These are phyloP conservation scores for Phalaenopsis aphrodite DNA, from an alignment of 106 monocot genomes.

Conservation along the genomic window DNA sequence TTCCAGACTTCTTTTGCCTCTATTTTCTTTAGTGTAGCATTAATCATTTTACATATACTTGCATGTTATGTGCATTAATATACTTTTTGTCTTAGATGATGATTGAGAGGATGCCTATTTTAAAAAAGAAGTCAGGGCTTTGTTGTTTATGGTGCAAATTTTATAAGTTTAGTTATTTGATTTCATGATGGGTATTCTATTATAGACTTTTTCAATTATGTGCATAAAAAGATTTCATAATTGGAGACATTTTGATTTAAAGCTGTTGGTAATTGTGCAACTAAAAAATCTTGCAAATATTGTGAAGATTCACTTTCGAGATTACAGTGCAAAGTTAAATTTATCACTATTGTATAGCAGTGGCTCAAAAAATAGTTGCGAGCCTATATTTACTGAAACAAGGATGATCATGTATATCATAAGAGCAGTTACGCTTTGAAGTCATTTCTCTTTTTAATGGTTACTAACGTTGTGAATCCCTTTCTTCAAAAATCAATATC, in stretches of 20 bases:
- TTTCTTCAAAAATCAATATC: background rate
- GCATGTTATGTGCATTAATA: background rate
- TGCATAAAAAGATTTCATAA: background rate
- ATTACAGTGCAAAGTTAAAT: background rate
- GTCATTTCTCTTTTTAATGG: background rate
- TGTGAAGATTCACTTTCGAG: background rate
- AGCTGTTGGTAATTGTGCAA: background rate
- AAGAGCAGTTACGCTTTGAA: background rate
- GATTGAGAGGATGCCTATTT: background rate
- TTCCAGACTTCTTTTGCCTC: background rate
- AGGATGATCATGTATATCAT: background rate
- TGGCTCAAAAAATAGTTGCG: background rate
- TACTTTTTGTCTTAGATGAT: background rate
- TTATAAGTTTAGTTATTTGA: background rate
- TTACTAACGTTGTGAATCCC: background rate
- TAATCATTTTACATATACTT: background rate
- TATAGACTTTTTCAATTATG: too few species aligned
- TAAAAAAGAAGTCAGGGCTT: background rate
- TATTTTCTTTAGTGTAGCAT: background rate
- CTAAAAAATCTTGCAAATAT: background rate
- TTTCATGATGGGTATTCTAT: background rate
- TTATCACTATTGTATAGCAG: background rate
- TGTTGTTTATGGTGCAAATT: background rate
- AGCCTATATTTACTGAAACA: background rate
- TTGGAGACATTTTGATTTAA: background rate